Conservation (phyloP, 208 protist species). For the Polymyxa betae region DNA sequence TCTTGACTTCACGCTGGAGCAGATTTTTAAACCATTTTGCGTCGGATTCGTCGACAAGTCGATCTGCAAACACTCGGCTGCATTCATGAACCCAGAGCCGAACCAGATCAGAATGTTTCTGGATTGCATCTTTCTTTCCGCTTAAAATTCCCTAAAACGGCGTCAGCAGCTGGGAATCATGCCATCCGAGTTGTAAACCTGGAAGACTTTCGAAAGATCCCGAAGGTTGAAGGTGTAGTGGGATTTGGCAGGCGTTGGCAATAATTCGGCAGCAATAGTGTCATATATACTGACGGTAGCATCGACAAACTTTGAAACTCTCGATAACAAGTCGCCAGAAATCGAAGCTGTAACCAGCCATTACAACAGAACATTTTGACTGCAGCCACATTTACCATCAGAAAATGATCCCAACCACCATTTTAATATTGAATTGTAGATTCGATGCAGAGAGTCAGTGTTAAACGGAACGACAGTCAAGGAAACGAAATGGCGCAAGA, state of each 20-base stretch:
- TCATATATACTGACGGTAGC: conserved; percentile 93
- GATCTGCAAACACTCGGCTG: conserved; percentile 72
- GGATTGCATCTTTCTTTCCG: conserved; percentile 24
- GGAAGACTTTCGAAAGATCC: conserved; percentile 90
- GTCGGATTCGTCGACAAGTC: conserved; percentile 73
- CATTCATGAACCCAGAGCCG: conserved; percentile 75
- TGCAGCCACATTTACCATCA: neutral
- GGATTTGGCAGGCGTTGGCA: conserved; percentile 91
- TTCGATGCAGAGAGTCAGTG: conserved; percentile 88
- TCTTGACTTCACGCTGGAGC: conserved; percentile 60
- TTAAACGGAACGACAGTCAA: conserved; percentile 92
- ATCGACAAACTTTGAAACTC: conserved; percentile 78
- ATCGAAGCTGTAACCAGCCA: conserved; percentile 72
- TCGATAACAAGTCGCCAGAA: conserved; percentile 71
- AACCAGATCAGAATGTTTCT: conserved; percentile 53
- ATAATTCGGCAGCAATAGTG: conserved; percentile 85
- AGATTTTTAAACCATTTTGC: conserved; percentile 66
- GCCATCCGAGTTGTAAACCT: conserved; percentile 57
- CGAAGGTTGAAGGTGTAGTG: conserved; percentile 99
- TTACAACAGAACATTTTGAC: conserved; percentile 24
- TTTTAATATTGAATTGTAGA: conserved; percentile 92
- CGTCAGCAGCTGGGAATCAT: neutral
- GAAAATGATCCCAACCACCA: conserved; percentile 79
- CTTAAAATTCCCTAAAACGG: conserved; percentile 56
- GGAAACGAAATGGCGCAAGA: conserved; percentile 96